Percentiles rank a stretch among this genome's conserved stretches.
Conservation (phyloP, 495 filamentous ascomycete species). For the Articulospora tetracladia region DNA sequence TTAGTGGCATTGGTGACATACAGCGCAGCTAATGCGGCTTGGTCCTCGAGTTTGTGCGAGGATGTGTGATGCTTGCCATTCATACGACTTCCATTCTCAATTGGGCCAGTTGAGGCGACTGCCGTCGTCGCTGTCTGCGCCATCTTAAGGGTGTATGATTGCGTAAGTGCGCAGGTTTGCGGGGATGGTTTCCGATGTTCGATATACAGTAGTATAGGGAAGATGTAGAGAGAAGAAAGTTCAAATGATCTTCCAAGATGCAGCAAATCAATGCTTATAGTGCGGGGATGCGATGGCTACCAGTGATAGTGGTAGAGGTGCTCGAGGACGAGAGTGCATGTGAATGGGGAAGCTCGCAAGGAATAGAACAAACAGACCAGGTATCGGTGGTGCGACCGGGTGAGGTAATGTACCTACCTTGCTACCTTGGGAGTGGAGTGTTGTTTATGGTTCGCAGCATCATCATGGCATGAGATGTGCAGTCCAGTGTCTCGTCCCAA, state of each 20-base stretch:
- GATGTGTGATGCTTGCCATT: background rate
- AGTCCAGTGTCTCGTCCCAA: background rate
- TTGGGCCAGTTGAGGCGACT: constrained; percentile 4
- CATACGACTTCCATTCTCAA: constrained; percentile 3
- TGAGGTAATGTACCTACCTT: background rate
- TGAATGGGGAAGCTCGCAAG: background rate
- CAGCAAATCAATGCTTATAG: background rate
- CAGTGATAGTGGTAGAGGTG: background rate
- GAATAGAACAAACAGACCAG: background rate
- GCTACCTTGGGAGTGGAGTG: background rate
- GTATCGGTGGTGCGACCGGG: background rate
- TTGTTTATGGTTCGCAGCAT: background rate
- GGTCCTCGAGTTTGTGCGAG: constrained; percentile 22
- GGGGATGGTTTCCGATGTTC: background rate
- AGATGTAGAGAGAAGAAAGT: background rate
- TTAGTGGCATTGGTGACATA: constrained; percentile 32
- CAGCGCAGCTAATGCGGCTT: constrained; percentile 39
- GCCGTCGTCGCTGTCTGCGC: constrained; percentile 9
- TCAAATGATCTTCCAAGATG: background rate
- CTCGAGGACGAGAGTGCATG: background rate
- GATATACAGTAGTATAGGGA: background rate
- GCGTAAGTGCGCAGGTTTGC: background rate
- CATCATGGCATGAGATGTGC: background rate
- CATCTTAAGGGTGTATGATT: background rate
- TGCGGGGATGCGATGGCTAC: background rate